Evolutionary conservation across 306 rosid species (phyloP).

Genomic region (Begonia masoniana): DNA sequence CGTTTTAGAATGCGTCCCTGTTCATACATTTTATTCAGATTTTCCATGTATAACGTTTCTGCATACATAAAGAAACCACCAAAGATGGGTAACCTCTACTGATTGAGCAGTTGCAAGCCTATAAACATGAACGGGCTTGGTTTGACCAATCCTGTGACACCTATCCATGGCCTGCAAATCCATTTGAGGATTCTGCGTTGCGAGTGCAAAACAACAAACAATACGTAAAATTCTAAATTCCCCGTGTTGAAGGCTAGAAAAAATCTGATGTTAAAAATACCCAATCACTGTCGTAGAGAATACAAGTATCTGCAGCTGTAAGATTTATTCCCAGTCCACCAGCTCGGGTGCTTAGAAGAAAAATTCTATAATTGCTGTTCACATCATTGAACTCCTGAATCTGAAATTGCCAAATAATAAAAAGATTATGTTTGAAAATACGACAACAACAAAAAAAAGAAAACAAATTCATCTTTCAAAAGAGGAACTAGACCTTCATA

Average conservation of each 20-base stretch:
- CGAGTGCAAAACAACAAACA: neutral
- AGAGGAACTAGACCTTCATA: too few species aligned
- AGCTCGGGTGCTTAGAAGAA: constrained; percentile 89
- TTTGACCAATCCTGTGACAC: constrained; percentile 93
- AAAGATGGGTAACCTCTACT: constrained; percentile 42
- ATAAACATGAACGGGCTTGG: constrained; percentile 95
- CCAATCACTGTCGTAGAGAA: constrained; percentile 98
- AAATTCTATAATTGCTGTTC: constrained; percentile 48
- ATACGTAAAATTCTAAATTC: neutral
- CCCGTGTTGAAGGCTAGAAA: neutral
- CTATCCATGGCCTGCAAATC: constrained; percentile 99
- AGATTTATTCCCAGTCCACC: constrained; percentile 98
- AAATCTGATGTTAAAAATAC: constrained; percentile 23
- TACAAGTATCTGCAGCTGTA: constrained; percentile 96
- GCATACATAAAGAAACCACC: neutral
- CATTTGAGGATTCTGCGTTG: constrained; percentile 82
- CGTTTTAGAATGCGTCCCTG: constrained; percentile 89
- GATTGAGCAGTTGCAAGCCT: constrained; percentile 96
- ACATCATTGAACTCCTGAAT: constrained; percentile 59
- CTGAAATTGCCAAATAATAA: constrained; percentile 17
- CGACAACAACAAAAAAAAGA: too few species aligned
- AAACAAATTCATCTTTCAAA: too few species aligned
- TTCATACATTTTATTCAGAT: constrained; percentile 12
- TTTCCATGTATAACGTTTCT: neutral
- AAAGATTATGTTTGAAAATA: too few species aligned